Percentiles rank a stretch among this genome's conserved stretches.
These are phyloP conservation scores for Phtheirospermum japonicum DNA, from an alignment of 257 asterid species.

Conservation along the genomic window DNA sequence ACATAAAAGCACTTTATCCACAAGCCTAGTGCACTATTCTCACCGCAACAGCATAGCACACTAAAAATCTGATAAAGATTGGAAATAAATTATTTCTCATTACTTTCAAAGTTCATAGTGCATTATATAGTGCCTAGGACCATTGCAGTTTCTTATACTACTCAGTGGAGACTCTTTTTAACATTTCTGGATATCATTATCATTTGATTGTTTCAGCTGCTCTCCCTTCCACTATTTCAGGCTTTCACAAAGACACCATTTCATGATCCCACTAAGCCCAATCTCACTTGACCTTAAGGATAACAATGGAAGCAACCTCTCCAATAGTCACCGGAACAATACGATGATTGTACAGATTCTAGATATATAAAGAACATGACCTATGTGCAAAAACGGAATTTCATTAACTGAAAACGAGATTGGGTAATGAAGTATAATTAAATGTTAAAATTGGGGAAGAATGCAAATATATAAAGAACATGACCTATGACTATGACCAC, in stretches of 20 bases:
- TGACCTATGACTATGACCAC: background rate
- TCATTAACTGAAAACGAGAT: background rate
- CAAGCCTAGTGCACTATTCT: conserved; percentile 9
- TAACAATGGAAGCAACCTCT: background rate
- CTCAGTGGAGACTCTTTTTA: background rate
- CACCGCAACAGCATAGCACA: background rate
- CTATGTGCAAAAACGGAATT: background rate
- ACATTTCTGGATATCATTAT: background rate
- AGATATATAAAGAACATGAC: background rate
- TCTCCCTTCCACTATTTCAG: background rate
- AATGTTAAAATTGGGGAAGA: background rate
- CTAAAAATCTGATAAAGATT: background rate
- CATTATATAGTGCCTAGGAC: background rate
- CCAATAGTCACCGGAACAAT: background rate
- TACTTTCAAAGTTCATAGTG: background rate
- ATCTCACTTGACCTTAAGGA: background rate
- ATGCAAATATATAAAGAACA: background rate
- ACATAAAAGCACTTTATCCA: background rate
- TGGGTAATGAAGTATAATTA: background rate
- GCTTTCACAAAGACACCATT: background rate
- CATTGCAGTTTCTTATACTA: background rate
- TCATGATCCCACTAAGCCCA: background rate
- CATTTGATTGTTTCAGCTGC: background rate
- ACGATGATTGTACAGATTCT: background rate
- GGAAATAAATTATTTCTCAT: background rate